Conservation (phyloP, 345 rosid species). For the Pistacia vera region DNA sequence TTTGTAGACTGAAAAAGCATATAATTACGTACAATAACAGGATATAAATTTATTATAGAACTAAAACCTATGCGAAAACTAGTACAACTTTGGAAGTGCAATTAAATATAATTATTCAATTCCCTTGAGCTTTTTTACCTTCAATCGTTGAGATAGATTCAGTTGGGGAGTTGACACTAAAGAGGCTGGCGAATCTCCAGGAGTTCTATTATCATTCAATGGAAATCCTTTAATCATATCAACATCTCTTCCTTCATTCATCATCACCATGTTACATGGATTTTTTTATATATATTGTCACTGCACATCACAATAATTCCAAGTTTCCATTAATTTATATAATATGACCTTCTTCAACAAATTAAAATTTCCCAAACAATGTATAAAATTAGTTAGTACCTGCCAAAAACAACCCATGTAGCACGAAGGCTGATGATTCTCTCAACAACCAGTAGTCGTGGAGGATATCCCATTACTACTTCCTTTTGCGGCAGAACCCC, state of each 20-base stretch:
- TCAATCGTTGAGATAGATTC: conserved; percentile 32
- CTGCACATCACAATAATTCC: neutral
- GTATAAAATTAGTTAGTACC: conserved; percentile 17
- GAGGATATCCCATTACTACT: conserved; percentile 57
- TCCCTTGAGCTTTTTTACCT: too few relatives aligned
- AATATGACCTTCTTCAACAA: too few relatives aligned
- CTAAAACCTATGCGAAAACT: too few relatives aligned
- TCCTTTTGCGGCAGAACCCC: conserved; percentile 49
- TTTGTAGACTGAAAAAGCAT: too few relatives aligned
- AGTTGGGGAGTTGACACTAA: conserved; percentile 37
- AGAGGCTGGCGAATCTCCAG: conserved; percentile 29
- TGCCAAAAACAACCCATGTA: conserved; percentile 53
- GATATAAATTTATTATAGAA: too few relatives aligned
- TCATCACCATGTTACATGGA: conserved; percentile 51
- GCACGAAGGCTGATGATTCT: conserved; percentile 44
- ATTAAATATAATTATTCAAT: too few relatives aligned
- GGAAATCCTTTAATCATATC: conserved; percentile 42
- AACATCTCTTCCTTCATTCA: conserved; percentile 39
- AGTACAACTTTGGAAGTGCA: too few relatives aligned
- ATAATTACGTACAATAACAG: too few relatives aligned
- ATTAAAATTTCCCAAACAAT: too few relatives aligned
- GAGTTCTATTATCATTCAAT: conserved; percentile 22
- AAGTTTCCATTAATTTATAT: too few relatives aligned
- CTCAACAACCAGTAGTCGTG: conserved; percentile 32
- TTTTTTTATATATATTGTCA: conserved; percentile 37